Evolutionary conservation across 768 basidiomycete genomes (phyloP).

Genomic region (Leccinellum luteum): DNA sequence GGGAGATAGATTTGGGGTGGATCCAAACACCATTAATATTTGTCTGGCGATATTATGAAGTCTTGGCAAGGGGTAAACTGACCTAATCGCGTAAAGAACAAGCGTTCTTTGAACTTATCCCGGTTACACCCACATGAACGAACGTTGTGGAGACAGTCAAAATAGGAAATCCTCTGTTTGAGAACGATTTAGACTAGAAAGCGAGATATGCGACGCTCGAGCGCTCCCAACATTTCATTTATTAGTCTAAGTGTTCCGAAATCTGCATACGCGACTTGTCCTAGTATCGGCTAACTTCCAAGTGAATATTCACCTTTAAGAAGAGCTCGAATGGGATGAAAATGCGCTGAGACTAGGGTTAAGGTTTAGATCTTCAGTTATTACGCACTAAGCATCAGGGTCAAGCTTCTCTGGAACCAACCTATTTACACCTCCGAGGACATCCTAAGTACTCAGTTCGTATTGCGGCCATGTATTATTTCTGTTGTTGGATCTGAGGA

Average conservation of each 20-base stretch:
- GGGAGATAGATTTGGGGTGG: neutral
- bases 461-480: neutral
- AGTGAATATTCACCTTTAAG: neutral
- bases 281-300: neutral
- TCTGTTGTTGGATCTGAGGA: neutral
- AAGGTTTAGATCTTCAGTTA: neutral
- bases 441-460: neutral
- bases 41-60: neutral
- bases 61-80: neutral
- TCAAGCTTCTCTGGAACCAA: neutral
- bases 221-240: neutral
- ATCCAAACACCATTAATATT: neutral
- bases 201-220: neutral
- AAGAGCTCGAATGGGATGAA: too few species aligned
- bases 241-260: neutral
- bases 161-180: neutral
- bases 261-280: neutral
- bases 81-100: neutral
- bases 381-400: neutral
- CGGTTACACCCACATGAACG: neutral
- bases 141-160: neutral
- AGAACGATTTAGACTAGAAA: neutral
- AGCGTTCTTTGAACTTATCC: neutral
- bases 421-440: too few species aligned
- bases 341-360: neutral